Evolutionary conservation across 2,329 filamentous ascomycete species (phyloP).

Genomic region (Thelonectria olida): DNA sequence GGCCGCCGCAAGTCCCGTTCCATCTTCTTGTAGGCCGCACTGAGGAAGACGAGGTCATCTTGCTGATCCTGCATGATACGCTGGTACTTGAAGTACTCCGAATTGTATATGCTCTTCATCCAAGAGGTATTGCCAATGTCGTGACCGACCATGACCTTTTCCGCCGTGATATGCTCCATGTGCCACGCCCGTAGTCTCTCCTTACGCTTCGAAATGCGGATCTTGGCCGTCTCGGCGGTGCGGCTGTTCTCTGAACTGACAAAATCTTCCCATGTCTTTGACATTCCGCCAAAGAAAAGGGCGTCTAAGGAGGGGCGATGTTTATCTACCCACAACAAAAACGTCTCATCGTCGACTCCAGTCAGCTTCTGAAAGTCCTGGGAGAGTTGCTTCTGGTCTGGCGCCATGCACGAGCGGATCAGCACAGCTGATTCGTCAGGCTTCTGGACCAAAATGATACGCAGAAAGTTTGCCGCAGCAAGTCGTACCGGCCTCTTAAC

Average conservation of each 20-base stretch:
- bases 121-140: conserved; percentile 88
- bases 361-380: conserved; percentile 85
- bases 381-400: conserved; percentile 76
- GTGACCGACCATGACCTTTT: conserved; percentile 81
- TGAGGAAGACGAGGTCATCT: conserved; percentile 83
- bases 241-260: conserved; percentile 82
- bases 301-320: conserved; percentile 81
- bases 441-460: conserved; percentile 94
- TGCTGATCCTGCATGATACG: conserved; percentile 91
- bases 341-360: conserved; percentile 88
- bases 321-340: conserved; percentile 87
- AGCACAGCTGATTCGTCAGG: conserved; percentile 81
- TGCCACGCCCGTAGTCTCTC: conserved; percentile 87
- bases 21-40: conserved; percentile 79
- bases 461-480: conserved; percentile 84
- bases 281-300: conserved; percentile 84
- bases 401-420: conserved; percentile 74
- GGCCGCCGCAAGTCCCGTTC: conserved; percentile 81
- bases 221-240: conserved; percentile 78
- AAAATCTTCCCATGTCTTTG: conserved; percentile 88
- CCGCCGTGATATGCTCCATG: conserved; percentile 70
- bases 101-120: conserved; percentile 94
- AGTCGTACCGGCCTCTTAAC: conserved; percentile 72
- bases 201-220: conserved; percentile 76
- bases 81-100: conserved; percentile 92